A percentile compares a stretch with the other conserved stretches of the same genome.
These are phyloP conservation scores for Nemania abortiva DNA, from an alignment of 2,329 filamentous ascomycete genomes.

Conservation along the genomic window DNA sequence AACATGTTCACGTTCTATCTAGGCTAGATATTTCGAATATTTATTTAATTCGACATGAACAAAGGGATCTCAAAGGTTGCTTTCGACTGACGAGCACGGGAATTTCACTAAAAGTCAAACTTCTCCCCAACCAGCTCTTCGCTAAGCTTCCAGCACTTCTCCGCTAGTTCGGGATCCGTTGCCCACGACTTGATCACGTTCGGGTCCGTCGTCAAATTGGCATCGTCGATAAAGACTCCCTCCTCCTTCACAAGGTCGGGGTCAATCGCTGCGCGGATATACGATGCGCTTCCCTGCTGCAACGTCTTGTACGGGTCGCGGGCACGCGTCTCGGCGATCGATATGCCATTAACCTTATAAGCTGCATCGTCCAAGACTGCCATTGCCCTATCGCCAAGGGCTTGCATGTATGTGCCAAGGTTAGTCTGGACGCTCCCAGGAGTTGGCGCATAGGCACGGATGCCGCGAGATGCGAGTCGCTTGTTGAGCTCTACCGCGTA, in stretches of 20 bases:
- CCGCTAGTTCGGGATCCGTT: slow-evolving; percentile 52
- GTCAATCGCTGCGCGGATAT: slow-evolving; percentile 59
- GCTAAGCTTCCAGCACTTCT: slow-evolving; percentile 54
- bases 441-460: slow-evolving; percentile 55
- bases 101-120: slow-evolving; percentile 44
- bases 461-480: slow-evolving; percentile 43
- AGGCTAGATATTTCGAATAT: neutral
- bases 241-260: slow-evolving; percentile 52
- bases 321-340: slow-evolving; percentile 39
- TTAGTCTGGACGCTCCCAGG: slow-evolving; percentile 53
- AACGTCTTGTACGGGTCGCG: slow-evolving; percentile 49
- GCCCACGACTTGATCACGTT: slow-evolving; percentile 51
- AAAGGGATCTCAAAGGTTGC: neutral
- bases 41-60: neutral
- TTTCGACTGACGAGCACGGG: neutral
- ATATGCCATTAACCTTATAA: slow-evolving; percentile 43
- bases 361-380: slow-evolving; percentile 40
- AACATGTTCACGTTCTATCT: slow-evolving; percentile 14
- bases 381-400: slow-evolving; percentile 34
- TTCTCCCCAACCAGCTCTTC: slow-evolving; percentile 55
- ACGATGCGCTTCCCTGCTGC: slow-evolving; percentile 58
- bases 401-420: slow-evolving; percentile 40
- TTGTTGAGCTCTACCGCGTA: slow-evolving; percentile 54
- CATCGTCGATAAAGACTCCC: slow-evolving; percentile 53
- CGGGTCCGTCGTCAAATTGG: slow-evolving; percentile 49